phyloP scores from a whole-genome alignment of 2,329 filamentous ascomycete genomes.

The Xylariomycetidae sp. region DNA sequence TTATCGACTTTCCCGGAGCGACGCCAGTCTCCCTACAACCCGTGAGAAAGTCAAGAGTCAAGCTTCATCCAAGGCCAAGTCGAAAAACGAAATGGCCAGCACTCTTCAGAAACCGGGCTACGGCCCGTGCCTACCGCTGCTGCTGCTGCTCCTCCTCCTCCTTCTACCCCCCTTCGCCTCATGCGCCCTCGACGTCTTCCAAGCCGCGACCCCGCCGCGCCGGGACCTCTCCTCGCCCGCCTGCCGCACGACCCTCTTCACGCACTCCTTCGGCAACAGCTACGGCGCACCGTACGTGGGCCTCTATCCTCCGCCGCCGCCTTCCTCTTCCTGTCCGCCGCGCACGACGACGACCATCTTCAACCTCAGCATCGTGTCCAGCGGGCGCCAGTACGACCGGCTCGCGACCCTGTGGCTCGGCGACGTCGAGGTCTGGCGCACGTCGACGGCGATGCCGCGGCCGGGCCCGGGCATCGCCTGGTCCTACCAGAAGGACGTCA shows the following conservation, averaged over 20 bases:
- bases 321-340: too few relatives aligned
- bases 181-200: constrained; percentile 19
- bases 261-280: constrained; percentile 23
- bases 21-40: too few relatives aligned
- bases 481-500: constrained; percentile 59
- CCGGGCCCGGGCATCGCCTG: constrained; percentile 48
- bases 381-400: constrained; percentile 58
- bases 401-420: constrained; percentile 57
- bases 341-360: constrained; percentile 34
- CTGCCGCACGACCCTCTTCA: constrained; percentile 19
- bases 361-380: constrained; percentile 56
- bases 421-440: constrained; percentile 60
- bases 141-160: too few relatives aligned
- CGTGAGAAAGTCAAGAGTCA: too few relatives aligned
- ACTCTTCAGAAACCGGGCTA: too few relatives aligned
- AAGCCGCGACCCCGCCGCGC: constrained; percentile 21
- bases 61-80: too few relatives aligned
- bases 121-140: too few relatives aligned
- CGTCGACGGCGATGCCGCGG: constrained; percentile 60
- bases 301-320: constrained; percentile 16
- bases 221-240: constrained; percentile 11
- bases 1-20: too few relatives aligned
- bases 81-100: too few relatives aligned
- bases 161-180: too few relatives aligned
- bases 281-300: constrained; percentile 24